phyloP scores from a whole-genome alignment of 805 yeast genomes.

The Lachancea dasiensis region DNA sequence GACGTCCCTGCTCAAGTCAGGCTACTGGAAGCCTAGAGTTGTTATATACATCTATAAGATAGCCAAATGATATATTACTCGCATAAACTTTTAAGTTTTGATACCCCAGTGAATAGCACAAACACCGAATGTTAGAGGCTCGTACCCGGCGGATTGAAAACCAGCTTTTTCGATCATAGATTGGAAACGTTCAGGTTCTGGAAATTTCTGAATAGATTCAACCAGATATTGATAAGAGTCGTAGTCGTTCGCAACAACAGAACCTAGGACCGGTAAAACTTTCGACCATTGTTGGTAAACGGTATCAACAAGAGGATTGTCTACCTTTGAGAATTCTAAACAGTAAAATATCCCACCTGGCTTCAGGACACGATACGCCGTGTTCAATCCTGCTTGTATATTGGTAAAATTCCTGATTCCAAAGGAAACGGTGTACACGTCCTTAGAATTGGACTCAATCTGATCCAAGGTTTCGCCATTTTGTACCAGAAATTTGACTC shows the following conservation, averaged over 20 bases:
- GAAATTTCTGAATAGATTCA: conserved; percentile 88
- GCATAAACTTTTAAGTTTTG: conserved; percentile 46
- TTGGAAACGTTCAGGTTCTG: conserved; percentile 85
- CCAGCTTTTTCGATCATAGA: conserved; percentile 93
- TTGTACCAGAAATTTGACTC: conserved; percentile 80
- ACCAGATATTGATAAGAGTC: conserved; percentile 95
- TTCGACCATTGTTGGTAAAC: conserved; percentile 85
- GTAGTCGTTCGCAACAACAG: conserved; percentile 88
- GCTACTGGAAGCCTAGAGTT: conserved; percentile 7
- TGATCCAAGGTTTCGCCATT: conserved; percentile 87
- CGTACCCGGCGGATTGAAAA: conserved; percentile 89
- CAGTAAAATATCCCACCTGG: conserved; percentile 99
- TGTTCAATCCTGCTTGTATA: conserved; percentile 84
- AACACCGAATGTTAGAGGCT: conserved; percentile 87
- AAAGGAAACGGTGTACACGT: conserved; percentile 92
- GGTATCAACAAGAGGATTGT: conserved; percentile 66
- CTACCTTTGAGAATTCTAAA: conserved; percentile 89
- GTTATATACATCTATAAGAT: background rate
- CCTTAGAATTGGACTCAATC: conserved; percentile 82
- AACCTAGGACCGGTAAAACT: conserved; percentile 89
- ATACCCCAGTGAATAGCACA: conserved; percentile 96
- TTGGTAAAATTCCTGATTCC: conserved; percentile 96
- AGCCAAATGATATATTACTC: background rate
- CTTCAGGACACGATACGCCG: conserved; percentile 93
- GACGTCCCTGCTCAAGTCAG: conserved; percentile 33